These are phyloP conservation scores for Rhododendron griersonianum DNA, from an alignment of 148 eudicot genomes.

Conservation along the genomic window DNA sequence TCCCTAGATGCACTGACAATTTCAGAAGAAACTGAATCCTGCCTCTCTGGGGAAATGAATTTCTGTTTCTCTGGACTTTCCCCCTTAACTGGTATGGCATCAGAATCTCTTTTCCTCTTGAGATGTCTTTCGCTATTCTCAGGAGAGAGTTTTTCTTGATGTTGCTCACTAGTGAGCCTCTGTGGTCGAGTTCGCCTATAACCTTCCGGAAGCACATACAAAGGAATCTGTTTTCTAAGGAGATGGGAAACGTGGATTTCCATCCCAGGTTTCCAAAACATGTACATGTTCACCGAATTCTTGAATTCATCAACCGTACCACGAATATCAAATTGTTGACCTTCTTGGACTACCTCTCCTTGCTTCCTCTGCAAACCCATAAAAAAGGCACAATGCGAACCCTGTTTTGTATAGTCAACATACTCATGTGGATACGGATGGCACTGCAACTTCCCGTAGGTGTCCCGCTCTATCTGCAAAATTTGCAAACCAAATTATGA, in stretches of 20 bases:
- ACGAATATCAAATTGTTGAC: slow-evolving; percentile 80
- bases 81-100: slow-evolving; percentile 15
- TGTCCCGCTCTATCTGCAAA: slow-evolving; percentile 87
- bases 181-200: slow-evolving; percentile 37
- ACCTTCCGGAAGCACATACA: slow-evolving; percentile 60
- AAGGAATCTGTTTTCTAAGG: slow-evolving; percentile 61
- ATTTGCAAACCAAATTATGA: neutral
- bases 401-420: slow-evolving; percentile 53
- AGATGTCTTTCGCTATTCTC: slow-evolving; percentile 24
- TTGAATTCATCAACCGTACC: slow-evolving; percentile 69
- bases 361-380: slow-evolving; percentile 81
- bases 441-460: slow-evolving; percentile 74
- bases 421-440: slow-evolving; percentile 78
- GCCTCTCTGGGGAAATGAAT: slow-evolving; percentile 29
- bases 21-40: slow-evolving; percentile 49
- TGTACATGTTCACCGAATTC: slow-evolving; percentile 51
- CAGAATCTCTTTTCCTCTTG: slow-evolving; percentile 39
- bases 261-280: slow-evolving; percentile 85
- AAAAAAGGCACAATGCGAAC: slow-evolving; percentile 67
- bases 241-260: slow-evolving; percentile 68
- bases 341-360: slow-evolving; percentile 67
- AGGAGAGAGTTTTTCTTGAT: slow-evolving; percentile 14
- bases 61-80: slow-evolving; percentile 31
- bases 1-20: slow-evolving; percentile 14
- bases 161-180: slow-evolving; percentile 30